Conservation (phyloP, 108 stramenopile genomes). For the Cylindrotheca fusiformis region DNA sequence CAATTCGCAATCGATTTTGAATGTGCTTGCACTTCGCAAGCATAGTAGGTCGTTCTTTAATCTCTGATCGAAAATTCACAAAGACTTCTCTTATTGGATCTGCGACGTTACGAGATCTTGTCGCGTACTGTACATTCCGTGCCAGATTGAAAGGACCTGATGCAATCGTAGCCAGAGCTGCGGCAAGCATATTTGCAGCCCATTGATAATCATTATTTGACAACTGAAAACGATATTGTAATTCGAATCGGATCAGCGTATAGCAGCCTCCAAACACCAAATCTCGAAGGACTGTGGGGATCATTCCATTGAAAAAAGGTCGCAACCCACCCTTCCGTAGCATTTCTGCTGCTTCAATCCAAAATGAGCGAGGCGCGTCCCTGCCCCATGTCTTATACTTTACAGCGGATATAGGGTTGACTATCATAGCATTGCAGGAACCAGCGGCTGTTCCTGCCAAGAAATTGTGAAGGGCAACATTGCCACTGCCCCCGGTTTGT, state of each 20-base stretch:
- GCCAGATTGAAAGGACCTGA: slow-evolving; percentile 56
- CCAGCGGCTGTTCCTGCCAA: slow-evolving; percentile 56
- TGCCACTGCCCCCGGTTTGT: background rate
- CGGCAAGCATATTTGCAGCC: slow-evolving; percentile 37
- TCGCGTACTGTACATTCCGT: slow-evolving; percentile 55
- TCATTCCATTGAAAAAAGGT: slow-evolving; percentile 43
- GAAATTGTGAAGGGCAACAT: slow-evolving; percentile 28
- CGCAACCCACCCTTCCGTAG: slow-evolving; percentile 36
- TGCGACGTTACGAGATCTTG: slow-evolving; percentile 19
- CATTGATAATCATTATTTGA: slow-evolving; percentile 26
- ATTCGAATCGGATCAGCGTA: slow-evolving; percentile 41
- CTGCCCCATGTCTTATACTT: slow-evolving; percentile 54
- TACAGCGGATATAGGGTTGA: slow-evolving; percentile 50
- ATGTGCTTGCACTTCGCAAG: slow-evolving; percentile 14
- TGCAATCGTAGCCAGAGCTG: slow-evolving; percentile 49
- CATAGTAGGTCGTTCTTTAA: slow-evolving; percentile 8
- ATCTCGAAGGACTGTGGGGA: slow-evolving; percentile 44
- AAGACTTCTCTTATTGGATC: slow-evolving; percentile 23
- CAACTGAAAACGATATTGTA: slow-evolving; percentile 20
- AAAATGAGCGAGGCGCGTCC: slow-evolving; percentile 36
- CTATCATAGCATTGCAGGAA: slow-evolving; percentile 36
- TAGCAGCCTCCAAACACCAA: slow-evolving; percentile 50
- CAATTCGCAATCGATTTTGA: slow-evolving; percentile 45
- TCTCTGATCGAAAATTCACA: slow-evolving; percentile 15
- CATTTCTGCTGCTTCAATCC: slow-evolving; percentile 41